Evolutionary conservation across 805 yeast genomes (phyloP).

Genomic region (Cyberlindnera suaveolens): DNA sequence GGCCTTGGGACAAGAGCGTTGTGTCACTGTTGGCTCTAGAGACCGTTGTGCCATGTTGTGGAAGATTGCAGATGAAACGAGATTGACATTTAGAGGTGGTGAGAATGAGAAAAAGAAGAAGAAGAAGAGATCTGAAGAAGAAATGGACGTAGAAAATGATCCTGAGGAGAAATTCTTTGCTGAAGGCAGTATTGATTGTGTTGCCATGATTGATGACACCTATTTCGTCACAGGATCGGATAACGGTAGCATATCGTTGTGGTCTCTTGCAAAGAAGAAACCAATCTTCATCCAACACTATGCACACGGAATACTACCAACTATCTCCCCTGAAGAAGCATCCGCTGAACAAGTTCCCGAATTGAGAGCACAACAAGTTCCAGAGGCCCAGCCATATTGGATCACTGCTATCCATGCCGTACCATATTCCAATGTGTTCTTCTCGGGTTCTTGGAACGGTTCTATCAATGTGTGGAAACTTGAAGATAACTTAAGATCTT

Average conservation of each 20-base stretch:
- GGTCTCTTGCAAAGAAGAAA: constrained; percentile 89
- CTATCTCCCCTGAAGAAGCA: constrained; percentile 42
- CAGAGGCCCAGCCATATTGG: constrained; percentile 75
- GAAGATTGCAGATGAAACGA: constrained; percentile 94
- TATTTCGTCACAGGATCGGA: constrained; percentile 94
- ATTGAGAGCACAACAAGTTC: constrained; percentile 44
- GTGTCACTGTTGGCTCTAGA: constrained; percentile 93
- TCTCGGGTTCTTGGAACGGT: constrained; percentile 89
- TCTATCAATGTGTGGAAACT: constrained; percentile 72
- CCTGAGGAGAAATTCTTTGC: constrained; percentile 38
- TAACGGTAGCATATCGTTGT: constrained; percentile 82
- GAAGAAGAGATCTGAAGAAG: constrained; percentile 26
- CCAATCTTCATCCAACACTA: constrained; percentile 63
- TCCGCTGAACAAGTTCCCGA: constrained; percentile 42
- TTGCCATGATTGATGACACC: constrained; percentile 85
- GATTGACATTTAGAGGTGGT: constrained; percentile 90
- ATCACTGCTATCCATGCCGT: constrained; percentile 76
- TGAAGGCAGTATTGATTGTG: constrained; percentile 90
- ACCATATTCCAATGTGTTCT: constrained; percentile 78
- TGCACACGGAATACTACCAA: constrained; percentile 70
- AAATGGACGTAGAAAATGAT: constrained; percentile 24
- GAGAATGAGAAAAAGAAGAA: constrained; percentile 42
- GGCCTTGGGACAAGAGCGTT: constrained; percentile 79
- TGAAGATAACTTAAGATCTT: constrained; percentile 54
- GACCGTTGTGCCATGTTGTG: constrained; percentile 94